A percentile compares a stretch with the other conserved stretches of the same genome.
These are phyloP conservation scores for Aspergillus caelatus DNA, from an alignment of 2,329 filamentous ascomycete genomes.

Conservation along the genomic window DNA sequence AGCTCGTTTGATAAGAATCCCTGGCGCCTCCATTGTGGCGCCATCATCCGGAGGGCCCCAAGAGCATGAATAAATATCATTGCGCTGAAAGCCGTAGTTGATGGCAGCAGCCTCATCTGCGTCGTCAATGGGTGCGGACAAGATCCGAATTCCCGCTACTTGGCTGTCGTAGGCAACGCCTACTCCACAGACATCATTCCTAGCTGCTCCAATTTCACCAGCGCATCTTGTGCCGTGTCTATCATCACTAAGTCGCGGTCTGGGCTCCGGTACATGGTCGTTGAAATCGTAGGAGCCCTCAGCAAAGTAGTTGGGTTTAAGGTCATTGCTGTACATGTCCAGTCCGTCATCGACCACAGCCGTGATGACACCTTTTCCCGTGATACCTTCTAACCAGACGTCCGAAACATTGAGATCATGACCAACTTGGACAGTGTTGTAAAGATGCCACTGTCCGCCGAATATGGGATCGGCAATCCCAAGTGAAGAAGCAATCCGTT, in stretches of 20 bases:
- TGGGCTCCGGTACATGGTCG: constrained; percentile 75
- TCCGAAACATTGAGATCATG: constrained; percentile 97
- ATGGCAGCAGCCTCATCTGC: constrained; percentile 89
- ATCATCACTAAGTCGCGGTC: constrained; percentile 81
- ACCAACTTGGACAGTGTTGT: constrained; percentile 77
- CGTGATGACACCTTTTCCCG: constrained; percentile 83
- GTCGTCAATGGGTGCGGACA: constrained; percentile 87
- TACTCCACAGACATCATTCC: constrained; percentile 91
- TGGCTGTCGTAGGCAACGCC: constrained; percentile 92
- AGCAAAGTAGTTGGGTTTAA: constrained; percentile 92
- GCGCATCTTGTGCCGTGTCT: constrained; percentile 91
- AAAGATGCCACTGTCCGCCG: constrained; percentile 90
- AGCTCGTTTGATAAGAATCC: constrained; percentile 81
- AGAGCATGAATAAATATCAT: constrained; percentile 97
- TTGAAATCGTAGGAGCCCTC: constrained; percentile 96
- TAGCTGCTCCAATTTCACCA: constrained; percentile 89
- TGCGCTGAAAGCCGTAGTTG: constrained; percentile 88
- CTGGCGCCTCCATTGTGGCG: constrained; percentile 88
- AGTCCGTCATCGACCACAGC: constrained; percentile 95
- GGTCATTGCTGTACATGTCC: constrained; percentile 91
- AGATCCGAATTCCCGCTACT: constrained; percentile 87
- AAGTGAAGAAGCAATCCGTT: constrained; percentile 66
- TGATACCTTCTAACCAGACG: constrained; percentile 87
- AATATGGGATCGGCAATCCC: constrained; percentile 89
- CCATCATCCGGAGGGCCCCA: constrained; percentile 98